Evolutionary conservation across 1,284 basidiomycete species (phyloP), one percentile per base, ranked within the genome.

Genomic region (Leccinum pallidistipes): DNA sequence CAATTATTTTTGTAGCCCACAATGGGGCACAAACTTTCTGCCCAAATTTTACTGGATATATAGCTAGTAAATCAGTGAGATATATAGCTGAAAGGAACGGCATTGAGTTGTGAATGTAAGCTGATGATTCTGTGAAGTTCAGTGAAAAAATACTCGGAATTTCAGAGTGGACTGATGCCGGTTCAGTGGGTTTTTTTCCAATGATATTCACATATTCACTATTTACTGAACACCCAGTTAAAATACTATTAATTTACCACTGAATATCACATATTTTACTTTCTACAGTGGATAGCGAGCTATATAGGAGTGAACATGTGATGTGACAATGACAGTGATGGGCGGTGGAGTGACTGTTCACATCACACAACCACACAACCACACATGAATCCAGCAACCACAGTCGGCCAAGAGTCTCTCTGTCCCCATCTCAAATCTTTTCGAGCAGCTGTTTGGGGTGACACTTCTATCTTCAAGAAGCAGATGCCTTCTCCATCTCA

Each of bases 101-200:
- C 11, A 34, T 34, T 34, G 11, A 5, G 11, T 34, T 34, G 11
- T 34, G 32, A 34, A 34, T 34, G 12, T 5, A 11, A 34, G 32
- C 32, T 34, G 5, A 34, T 34, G 32, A 34, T 34, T 34, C 32
- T 12, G 11, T 34, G 32, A 34, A 34, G 11, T 43, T 43, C 5
- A 55, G 50, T 55, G 55, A 0, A 1, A 56, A 56, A 55, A 56
- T 49, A n/a, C 14, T 0, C n/a, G 2, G 7, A 49, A 49, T 16
- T 18, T 58, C 27, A 40, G 36, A 58, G 57, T 58, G 34, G 24
- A 57, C 29, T 0, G 8, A 29, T 57, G 34, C 32, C 1, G 0
- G 21, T 36, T 57, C 34, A 56, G 53, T 29, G 12, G 32, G 38
- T 38, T 57, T 57, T 57, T 57, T 57, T 56, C 27, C 53, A 56